These are phyloP conservation scores for Anisodus acutangulus DNA, from an alignment of 257 asterid genomes.

Conservation along the genomic window DNA sequence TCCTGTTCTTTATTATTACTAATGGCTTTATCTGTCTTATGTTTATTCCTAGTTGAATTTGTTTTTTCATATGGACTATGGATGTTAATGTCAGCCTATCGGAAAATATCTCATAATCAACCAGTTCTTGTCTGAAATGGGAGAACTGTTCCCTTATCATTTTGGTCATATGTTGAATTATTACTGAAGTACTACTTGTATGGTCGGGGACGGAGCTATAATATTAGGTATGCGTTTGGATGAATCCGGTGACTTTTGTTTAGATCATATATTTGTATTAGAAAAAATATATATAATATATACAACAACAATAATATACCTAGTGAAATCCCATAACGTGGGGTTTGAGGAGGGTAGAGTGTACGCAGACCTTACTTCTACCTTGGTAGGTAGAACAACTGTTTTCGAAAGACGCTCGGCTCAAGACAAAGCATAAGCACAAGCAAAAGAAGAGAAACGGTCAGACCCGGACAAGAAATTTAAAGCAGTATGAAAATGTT, in stretches of 20 bases:
- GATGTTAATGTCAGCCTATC: constrained; percentile 4
- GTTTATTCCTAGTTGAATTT: not conserved
- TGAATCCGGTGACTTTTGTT: fast-evolving
- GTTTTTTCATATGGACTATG: not conserved
- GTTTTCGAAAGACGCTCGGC: too few relatives aligned
- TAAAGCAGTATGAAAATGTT: too few relatives aligned
- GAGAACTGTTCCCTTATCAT: constrained; percentile 14
- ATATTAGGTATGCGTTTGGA: not conserved
- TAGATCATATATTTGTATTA: too few relatives aligned
- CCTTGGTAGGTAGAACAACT: too few relatives aligned
- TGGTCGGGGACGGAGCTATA: not conserved
- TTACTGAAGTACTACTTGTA: not conserved
- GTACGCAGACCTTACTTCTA: too few relatives aligned
- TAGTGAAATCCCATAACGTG: too few relatives aligned
- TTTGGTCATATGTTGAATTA: not conserved
- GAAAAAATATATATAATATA: not conserved
- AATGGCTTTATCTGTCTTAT: not conserved
- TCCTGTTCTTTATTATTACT: not conserved
- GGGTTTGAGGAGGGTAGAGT: too few relatives aligned
- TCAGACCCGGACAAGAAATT: too few relatives aligned
- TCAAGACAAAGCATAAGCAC: too few relatives aligned
- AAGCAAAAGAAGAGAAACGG: too few relatives aligned
- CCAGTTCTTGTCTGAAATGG: constrained; percentile 23
- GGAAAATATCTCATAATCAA: constrained; percentile 23
- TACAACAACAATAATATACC: too few relatives aligned